Conservation (phyloP, 139 green algal species). For the Chloropicon primus region DNA sequence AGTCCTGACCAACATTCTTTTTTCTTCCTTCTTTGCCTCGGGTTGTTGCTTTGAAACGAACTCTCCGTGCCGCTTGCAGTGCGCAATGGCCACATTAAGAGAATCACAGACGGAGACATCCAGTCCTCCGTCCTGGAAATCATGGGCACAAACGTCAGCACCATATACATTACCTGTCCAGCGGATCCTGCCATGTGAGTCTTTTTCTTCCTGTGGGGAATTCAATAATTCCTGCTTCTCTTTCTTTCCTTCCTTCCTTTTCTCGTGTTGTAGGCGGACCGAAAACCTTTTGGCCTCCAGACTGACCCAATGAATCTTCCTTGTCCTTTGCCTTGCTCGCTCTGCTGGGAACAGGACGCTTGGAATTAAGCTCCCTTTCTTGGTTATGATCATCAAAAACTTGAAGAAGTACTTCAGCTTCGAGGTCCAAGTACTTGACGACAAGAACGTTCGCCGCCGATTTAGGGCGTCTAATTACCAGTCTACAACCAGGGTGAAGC, state of each 20-base stretch:
- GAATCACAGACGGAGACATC: conserved; percentile 92
- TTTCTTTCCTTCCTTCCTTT: no score
- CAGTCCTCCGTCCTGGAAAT: conserved; percentile 88
- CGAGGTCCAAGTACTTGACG: conserved; percentile 90
- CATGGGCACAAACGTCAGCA: conserved; percentile 74
- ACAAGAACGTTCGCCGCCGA: conserved; percentile 91
- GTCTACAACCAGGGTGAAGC: conserved; percentile 85
- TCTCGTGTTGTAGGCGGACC: no score
- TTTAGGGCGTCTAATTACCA: conserved; percentile 97
- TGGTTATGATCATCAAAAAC: conserved; percentile 98
- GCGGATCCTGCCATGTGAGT: conserved; percentile 43
- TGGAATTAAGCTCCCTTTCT: conserved; percentile 95
- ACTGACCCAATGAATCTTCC: no score
- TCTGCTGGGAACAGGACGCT: conserved; percentile 58
- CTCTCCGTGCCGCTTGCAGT: conserved; percentile 36
- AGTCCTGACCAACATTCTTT: no score
- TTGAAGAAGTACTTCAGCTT: conserved; percentile 95
- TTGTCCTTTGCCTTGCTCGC: not conserved
- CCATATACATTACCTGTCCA: conserved; percentile 83
- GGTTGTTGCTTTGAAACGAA: not conserved
- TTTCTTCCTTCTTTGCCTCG: not conserved
- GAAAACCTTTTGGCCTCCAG: no score
- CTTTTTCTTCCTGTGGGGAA: not conserved
- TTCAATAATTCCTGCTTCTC: no score
- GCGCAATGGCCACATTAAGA: conserved; percentile 87